These are phyloP conservation scores for Setomelanomma holmii DNA, from an alignment of 2,329 filamentous ascomycete genomes.

Conservation along the genomic window DNA sequence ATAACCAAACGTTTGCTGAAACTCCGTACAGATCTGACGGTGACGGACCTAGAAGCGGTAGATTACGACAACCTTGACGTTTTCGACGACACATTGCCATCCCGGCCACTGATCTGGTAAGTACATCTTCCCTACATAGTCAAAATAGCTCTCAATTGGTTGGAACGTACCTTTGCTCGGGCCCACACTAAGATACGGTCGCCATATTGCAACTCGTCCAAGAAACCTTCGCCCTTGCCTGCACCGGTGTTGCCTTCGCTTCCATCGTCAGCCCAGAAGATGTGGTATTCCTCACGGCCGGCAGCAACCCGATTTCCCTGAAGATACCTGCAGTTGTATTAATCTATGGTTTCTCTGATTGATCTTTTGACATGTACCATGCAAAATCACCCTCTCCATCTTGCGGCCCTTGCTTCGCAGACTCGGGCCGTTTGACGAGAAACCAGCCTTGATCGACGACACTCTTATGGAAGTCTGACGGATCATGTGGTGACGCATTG, in stretches of 20 bases:
- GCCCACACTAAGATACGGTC: constrained; percentile 42
- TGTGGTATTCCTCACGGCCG: constrained; percentile 13
- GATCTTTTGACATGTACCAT: too few relatives aligned
- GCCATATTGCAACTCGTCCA: constrained; percentile 31
- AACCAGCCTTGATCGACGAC: constrained; percentile 16
- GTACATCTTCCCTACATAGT: background rate
- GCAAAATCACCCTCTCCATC: constrained; percentile 30
- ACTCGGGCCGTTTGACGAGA: constrained; percentile 26
- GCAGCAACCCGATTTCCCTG: constrained; percentile 40
- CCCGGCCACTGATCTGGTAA: constrained; percentile 33
- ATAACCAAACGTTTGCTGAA: too few relatives aligned
- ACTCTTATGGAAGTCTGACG: constrained; percentile 11
- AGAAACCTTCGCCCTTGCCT: constrained; percentile 35
- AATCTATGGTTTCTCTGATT: too few relatives aligned
- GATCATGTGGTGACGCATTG: constrained; percentile 1
- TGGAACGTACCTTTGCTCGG: constrained; percentile 37
- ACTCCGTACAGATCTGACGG: too few relatives aligned
- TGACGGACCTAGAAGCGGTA: constrained; percentile 33
- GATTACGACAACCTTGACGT: constrained; percentile 24
- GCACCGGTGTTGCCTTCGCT: constrained; percentile 29
- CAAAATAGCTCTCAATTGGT: too few relatives aligned
- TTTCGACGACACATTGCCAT: constrained; percentile 36
- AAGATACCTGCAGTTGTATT: too few relatives aligned
- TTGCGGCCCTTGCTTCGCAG: constrained; percentile 27
- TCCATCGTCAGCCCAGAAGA: constrained; percentile 26